These are phyloP conservation scores for Auricularia sp. DNA, from an alignment of 768 basidiomycete genomes.

Conservation along the genomic window DNA sequence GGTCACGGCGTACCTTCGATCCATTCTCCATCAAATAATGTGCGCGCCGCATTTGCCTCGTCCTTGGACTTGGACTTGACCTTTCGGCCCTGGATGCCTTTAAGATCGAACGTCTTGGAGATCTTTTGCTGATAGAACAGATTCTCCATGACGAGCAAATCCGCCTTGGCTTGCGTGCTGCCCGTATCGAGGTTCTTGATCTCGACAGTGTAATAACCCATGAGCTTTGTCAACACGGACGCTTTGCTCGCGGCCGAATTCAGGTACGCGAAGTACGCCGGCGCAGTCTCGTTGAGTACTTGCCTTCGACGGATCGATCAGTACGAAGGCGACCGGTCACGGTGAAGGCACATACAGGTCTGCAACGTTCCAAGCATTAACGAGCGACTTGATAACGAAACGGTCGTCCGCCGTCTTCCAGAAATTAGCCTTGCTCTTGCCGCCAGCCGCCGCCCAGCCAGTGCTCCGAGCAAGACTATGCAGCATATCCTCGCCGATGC, in stretches of 20 bases:
- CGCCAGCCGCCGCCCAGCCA: constrained; percentile 68
- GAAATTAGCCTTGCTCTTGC: constrained; percentile 73
- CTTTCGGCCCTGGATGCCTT: constrained; percentile 72
- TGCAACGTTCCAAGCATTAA: constrained; percentile 80
- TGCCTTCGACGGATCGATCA: constrained; percentile 35
- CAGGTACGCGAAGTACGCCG: constrained; percentile 73
- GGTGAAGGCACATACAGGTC: constrained; percentile 50
- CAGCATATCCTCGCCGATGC: constrained; percentile 46
- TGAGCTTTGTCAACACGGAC: constrained; percentile 65
- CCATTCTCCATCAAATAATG: constrained; percentile 78
- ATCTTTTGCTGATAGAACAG: constrained; percentile 64
- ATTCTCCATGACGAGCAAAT: constrained; percentile 81
- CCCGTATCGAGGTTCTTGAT: constrained; percentile 65
- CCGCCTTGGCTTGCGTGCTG: constrained; percentile 52
- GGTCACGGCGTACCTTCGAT: constrained; percentile 46
- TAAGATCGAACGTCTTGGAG: constrained; percentile 66
- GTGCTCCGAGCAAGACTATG: constrained; percentile 49
- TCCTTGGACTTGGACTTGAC: constrained; percentile 41
- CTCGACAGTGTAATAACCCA: constrained; percentile 76
- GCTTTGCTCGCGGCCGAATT: constrained; percentile 56
- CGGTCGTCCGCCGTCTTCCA: constrained; percentile 73
- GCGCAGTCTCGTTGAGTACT: constrained; percentile 66
- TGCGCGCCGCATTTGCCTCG: constrained; percentile 31
- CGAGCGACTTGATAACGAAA: constrained; percentile 77
- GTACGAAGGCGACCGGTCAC: background rate